phyloP scores from a whole-genome alignment of 306 rosid species.

The Rosa lucieae region DNA sequence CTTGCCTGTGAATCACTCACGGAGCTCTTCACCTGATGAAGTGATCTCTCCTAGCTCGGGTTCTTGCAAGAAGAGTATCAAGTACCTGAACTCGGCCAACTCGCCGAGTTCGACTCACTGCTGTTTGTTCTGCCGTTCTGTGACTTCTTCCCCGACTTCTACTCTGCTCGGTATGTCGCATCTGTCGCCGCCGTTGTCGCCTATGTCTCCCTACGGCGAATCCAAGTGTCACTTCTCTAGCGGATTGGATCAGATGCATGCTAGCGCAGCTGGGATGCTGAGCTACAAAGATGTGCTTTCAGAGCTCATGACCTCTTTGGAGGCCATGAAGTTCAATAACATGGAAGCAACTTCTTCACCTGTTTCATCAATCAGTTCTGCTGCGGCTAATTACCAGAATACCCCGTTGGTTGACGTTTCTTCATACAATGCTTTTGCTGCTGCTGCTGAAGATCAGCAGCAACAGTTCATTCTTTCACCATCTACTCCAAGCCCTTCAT shows the following conservation, averaged over 20 bases:
- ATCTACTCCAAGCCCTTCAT: slow-evolving; percentile 8
- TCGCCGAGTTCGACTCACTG: slow-evolving; percentile 37
- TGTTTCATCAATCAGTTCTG: neutral
- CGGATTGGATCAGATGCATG: slow-evolving; percentile 17
- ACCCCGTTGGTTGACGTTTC: slow-evolving; percentile 52
- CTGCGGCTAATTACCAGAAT: slow-evolving; percentile 24
- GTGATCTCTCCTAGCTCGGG: slow-evolving; percentile 6
- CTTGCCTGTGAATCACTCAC: slow-evolving; percentile 35
- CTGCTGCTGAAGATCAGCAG: slow-evolving; percentile 32
- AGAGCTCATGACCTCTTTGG: slow-evolving; percentile 60
- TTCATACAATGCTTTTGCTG: slow-evolving; percentile 29
- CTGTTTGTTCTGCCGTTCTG: slow-evolving; percentile 49
- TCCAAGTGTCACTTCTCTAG: neutral
- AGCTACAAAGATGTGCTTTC: slow-evolving; percentile 48
- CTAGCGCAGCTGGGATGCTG: slow-evolving; percentile 13
- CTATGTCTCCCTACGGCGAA: slow-evolving; percentile 15
- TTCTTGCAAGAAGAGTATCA: slow-evolving; percentile 32
- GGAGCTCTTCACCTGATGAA: slow-evolving; percentile 35
- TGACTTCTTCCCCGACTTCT: slow-evolving; percentile 68
- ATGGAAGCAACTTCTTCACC: slow-evolving; percentile 3
- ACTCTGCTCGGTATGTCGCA: slow-evolving; percentile 65
- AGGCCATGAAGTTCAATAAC: slow-evolving; percentile 56
- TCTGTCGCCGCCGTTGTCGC: slow-evolving; percentile 71
- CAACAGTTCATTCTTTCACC: slow-evolving; percentile 61
- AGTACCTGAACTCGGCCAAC: slow-evolving; percentile 31